Percentiles rank a stretch among this genome's conserved stretches.
These are phyloP conservation scores for Lachancea sp. DNA, from an alignment of 805 yeast genomes.

Conservation along the genomic window DNA sequence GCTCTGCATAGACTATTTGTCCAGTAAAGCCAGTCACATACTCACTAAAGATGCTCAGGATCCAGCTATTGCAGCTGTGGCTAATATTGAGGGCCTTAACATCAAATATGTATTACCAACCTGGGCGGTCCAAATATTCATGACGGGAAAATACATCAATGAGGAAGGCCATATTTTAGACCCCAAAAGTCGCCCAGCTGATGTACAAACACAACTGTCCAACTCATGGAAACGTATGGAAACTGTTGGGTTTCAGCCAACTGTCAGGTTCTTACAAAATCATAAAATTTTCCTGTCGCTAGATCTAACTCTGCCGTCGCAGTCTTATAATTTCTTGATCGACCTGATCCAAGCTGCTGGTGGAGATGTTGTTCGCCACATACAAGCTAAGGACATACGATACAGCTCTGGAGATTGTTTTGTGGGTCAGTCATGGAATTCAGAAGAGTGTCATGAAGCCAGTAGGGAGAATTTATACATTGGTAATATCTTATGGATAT, in stretches of 20 bases:
- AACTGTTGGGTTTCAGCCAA: conserved; percentile 1
- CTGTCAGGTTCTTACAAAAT: conserved; percentile 33
- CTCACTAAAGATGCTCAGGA: conserved; percentile 53
- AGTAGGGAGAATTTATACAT: conserved; percentile 37
- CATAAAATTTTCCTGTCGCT: conserved; percentile 45
- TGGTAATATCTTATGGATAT: conserved; percentile 75
- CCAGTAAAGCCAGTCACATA: conserved; percentile 73
- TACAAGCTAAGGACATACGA: conserved; percentile 17
- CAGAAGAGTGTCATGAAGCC: conserved; percentile 47
- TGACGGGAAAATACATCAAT: conserved; percentile 42
- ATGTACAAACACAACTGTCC: not conserved
- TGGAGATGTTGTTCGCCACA: conserved; percentile 39
- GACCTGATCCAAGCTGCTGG: conserved; percentile 47
- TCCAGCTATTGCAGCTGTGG: conserved; percentile 50
- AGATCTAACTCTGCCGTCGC: conserved; percentile 51
- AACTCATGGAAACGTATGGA: conserved; percentile 5
- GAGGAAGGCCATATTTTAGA: conserved; percentile 50
- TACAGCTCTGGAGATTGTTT: conserved; percentile 39
- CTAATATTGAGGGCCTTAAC: conserved; percentile 33
- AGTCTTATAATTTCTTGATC: conserved; percentile 36
- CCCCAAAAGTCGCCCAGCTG: conserved; percentile 13
- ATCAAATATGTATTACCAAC: conserved; percentile 65
- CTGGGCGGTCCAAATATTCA: conserved; percentile 73
- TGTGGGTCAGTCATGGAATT: conserved; percentile 58
- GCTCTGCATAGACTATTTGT: conserved; percentile 50